These are phyloP conservation scores for Conringia planisiliqua DNA, from an alignment of 345 rosid genomes.

Conservation along the genomic window DNA sequence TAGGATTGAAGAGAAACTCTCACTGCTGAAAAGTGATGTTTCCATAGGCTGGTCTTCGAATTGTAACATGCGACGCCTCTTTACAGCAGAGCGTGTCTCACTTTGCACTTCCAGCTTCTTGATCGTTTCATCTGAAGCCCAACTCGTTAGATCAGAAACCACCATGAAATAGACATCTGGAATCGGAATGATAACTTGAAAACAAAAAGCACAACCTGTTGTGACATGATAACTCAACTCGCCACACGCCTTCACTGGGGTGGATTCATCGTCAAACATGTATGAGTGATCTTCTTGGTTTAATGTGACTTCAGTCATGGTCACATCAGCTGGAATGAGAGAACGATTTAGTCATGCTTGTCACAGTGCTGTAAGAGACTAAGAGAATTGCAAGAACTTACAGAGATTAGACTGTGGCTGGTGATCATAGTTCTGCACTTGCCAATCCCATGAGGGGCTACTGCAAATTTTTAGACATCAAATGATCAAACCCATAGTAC, in stretches of 20 bases:
- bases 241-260: slow-evolving; percentile 84
- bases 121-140: slow-evolving; percentile 43
- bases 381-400: slow-evolving; percentile 10
- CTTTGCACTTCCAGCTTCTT: slow-evolving; percentile 49
- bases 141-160: slow-evolving; percentile 18
- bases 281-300: slow-evolving; percentile 81
- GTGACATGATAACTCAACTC: slow-evolving; percentile 57
- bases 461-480: not conserved
- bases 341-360: not conserved
- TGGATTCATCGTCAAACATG: slow-evolving; percentile 76
- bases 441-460: slow-evolving; percentile 34
- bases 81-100: slow-evolving; percentile 55
- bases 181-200: not conserved
- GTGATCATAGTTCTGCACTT: slow-evolving; percentile 5
- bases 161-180: not conserved
- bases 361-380: not conserved
- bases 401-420: slow-evolving; percentile 25
- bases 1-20: slow-evolving; percentile 59
- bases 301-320: slow-evolving; percentile 53
- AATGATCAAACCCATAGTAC: not conserved
- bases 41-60: slow-evolving; percentile 57
- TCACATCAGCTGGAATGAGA: slow-evolving; percentile 17
- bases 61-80: slow-evolving; percentile 90
- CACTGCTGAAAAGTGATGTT: slow-evolving; percentile 54
- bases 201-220: slow-evolving; percentile 37